These are phyloP conservation scores for Linaria vulgaris DNA, from an alignment of 257 asterid species.

Conservation along the genomic window DNA sequence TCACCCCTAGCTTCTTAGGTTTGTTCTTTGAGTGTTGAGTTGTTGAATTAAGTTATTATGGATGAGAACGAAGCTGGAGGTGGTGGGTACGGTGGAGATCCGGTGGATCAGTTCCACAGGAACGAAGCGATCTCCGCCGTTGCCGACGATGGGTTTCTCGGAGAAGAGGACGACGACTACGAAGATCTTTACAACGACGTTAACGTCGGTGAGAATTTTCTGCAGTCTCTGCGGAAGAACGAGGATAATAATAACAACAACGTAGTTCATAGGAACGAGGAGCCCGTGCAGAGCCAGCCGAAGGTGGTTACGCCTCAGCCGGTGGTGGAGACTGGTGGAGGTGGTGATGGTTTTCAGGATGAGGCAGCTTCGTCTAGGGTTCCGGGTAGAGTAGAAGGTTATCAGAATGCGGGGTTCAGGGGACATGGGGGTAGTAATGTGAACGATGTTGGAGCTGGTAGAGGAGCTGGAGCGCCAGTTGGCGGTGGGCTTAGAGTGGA, in stretches of 20 bases:
- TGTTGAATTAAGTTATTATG: constrained; percentile 37
- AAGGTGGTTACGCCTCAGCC: constrained; percentile 25
- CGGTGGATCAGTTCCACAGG: constrained; percentile 60
- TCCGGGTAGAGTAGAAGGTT: constrained; percentile 37
- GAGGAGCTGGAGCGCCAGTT: constrained; percentile 38
- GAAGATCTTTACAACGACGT: constrained; percentile 97
- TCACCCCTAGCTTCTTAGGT: too few species aligned
- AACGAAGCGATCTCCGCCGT: constrained; percentile 87
- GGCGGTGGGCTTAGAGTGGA: constrained; percentile 43
- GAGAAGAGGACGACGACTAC: constrained; percentile 85
- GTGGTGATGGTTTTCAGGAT: constrained; percentile 28
- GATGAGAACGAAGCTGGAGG: constrained; percentile 54
- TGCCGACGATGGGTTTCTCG: constrained; percentile 69
- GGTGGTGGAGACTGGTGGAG: constrained; percentile 34
- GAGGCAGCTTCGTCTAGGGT: constrained; percentile 40
- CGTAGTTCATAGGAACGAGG: constrained; percentile 40
- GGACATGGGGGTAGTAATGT: constrained; percentile 26
- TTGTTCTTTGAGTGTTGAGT: constrained; percentile 25
- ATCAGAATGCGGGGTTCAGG: constrained; percentile 41
- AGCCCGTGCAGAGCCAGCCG: constrained; percentile 33
- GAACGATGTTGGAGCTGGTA: constrained; percentile 33
- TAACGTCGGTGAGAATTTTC: constrained; percentile 86
- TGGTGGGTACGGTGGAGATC: constrained; percentile 50
- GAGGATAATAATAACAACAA: constrained; percentile 53
- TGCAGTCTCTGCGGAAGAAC: constrained; percentile 58